Evolutionary conservation across 2,329 filamentous ascomycete genomes (phyloP), one percentile per base, ranked within the genome.

Genomic region (Sphaceloma murrayae): DNA sequence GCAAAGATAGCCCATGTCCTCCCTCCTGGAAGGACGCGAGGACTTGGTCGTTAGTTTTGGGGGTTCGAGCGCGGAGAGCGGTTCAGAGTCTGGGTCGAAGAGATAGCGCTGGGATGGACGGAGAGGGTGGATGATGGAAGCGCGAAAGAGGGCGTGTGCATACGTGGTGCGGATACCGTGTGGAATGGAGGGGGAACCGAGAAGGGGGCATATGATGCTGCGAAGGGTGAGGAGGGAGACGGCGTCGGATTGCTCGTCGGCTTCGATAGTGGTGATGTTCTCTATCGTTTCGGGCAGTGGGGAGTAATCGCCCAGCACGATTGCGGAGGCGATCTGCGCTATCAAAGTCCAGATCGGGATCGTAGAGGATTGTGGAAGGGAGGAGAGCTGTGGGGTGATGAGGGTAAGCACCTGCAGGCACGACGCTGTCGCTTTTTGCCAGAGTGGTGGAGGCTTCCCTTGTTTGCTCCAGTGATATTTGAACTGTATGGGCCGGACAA

Each of bases 171-270:
- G 77, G 2, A 80, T 76, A 49, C 68, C 67, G 51, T 88, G 80
- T 1, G 78, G 69, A 5, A 95, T 73, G 2, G 67, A 63, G 4
- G 73, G 58, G 0, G 77, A 74, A 2, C 87, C 83, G 0, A 96
- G 72, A 2, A 75, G 67, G 0, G 85, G 81, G 3, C 86, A 81
- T 30, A 94, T 78, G 24, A 95, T 70, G 7, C 75, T 69, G 29
- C 79, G 74, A 1, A 96, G 67, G 38, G 73, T 71, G 21, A 65
- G 66, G 58, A 95, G 93, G 0, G 83, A 80, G 1, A 66, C 56
- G 13, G 94, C 82, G 58, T 98, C 91, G 55, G 93, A 93, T 1
- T 69, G 62, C 62, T 96, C 80, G 55, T 98, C 89, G 6, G 70
- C 68, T 2, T 66, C 60, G 26, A 88, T 70, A 24, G 51, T 53